These are phyloP conservation scores for Leccinum brunneo-olivaceum DNA, from an alignment of 1,284 basidiomycete species.

Conservation along the genomic window DNA sequence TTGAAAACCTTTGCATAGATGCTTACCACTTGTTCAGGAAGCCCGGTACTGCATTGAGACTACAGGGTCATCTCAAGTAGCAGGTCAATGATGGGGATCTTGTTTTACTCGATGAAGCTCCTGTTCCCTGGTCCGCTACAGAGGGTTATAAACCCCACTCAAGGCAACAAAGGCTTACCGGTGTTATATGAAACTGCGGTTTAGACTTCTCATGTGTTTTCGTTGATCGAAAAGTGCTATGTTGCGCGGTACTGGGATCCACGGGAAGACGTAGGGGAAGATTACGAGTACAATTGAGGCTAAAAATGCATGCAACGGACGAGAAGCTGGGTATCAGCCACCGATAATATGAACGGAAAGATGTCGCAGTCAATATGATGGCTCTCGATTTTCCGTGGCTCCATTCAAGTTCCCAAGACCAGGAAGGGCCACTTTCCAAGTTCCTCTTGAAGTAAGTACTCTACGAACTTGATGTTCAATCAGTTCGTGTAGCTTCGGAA, in stretches of 20 bases:
- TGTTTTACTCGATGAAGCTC: too few relatives aligned
- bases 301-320: conserved; percentile 3
- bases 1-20: too few relatives aligned
- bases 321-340: neutral
- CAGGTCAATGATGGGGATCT: too few relatives aligned
- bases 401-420: conserved; percentile 47
- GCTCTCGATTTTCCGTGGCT: conserved; percentile 35
- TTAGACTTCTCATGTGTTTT: too few relatives aligned
- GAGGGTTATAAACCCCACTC: too few relatives aligned
- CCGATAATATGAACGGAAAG: neutral
- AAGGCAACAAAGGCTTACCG: too few relatives aligned
- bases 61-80: too few relatives aligned
- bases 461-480: conserved; percentile 68
- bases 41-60: too few relatives aligned
- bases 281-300: conserved; percentile 7
- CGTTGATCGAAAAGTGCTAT: neutral
- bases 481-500: conserved; percentile 77
- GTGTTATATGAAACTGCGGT: too few relatives aligned
- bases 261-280: neutral
- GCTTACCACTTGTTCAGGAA: too few relatives aligned
- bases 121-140: too few relatives aligned
- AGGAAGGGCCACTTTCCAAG: conserved; percentile 65
- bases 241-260: neutral
- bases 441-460: conserved; percentile 52
- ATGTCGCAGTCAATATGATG: conserved; percentile 1